Conservation (phyloP, 352 stramenopile genomes). For the Phytophthora sp. region DNA sequence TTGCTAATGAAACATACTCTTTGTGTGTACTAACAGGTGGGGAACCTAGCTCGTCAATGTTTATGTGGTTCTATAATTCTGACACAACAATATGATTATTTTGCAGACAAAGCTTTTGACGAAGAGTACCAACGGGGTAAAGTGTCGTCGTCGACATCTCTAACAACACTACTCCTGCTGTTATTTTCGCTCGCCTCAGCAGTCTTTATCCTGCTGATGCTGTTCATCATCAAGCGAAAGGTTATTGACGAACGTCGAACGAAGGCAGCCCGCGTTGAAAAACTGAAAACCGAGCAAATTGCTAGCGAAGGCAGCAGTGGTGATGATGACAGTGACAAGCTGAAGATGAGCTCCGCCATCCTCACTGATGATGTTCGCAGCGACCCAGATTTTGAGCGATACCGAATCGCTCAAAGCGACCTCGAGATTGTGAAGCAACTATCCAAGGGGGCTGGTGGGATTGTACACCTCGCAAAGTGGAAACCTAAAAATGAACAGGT, state of each 20-base stretch:
- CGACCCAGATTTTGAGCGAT: slow-evolving; percentile 48
- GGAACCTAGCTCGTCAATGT: neutral
- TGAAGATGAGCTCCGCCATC: slow-evolving; percentile 30
- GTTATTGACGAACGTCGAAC: slow-evolving; percentile 30
- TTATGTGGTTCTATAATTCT: neutral
- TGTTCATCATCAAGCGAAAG: slow-evolving; percentile 34
- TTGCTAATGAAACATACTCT: slow-evolving; percentile 24
- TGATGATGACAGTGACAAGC: slow-evolving; percentile 29
- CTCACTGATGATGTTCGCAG: slow-evolving; percentile 57
- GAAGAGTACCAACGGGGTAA: slow-evolving; percentile 22
- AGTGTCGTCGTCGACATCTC: slow-evolving; percentile 26
- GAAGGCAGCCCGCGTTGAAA: slow-evolving; percentile 18
- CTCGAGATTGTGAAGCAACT: slow-evolving; percentile 41
- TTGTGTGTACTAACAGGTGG: slow-evolving; percentile 38
- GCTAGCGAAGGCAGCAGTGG: slow-evolving; percentile 20
- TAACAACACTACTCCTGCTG: slow-evolving; percentile 27
- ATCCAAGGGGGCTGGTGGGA: slow-evolving; percentile 59
- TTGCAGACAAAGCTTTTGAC: slow-evolving; percentile 21
- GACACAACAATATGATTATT: no score
- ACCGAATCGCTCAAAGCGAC: slow-evolving; percentile 57
- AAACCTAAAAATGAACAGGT: slow-evolving; percentile 36
- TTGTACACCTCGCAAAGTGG: slow-evolving; percentile 52
- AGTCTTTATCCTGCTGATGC: slow-evolving; percentile 25
- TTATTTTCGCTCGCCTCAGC: slow-evolving; percentile 22
- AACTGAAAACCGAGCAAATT: slow-evolving; percentile 17